These are phyloP conservation scores for Botrytis fabae DNA, from an alignment of 2,329 filamentous ascomycete genomes.

Conservation along the genomic window DNA sequence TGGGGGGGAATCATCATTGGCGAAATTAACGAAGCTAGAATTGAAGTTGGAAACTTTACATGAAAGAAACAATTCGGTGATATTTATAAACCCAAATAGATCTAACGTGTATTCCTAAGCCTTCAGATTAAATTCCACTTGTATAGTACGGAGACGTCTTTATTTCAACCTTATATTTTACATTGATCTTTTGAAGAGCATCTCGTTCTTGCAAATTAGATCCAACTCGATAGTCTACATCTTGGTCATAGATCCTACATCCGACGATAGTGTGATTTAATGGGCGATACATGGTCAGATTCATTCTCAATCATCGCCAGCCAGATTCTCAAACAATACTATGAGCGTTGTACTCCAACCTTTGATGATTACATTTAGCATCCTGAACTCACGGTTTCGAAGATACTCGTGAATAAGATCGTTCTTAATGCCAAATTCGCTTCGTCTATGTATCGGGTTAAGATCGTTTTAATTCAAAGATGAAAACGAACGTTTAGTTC, in stretches of 20 bases:
- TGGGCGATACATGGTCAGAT: background rate
- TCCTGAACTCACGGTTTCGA: background rate
- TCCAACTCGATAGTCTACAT: background rate
- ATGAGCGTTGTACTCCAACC: background rate
- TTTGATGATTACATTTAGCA: background rate
- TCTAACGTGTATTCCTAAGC: background rate
- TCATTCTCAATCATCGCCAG: background rate
- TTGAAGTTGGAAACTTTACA: background rate
- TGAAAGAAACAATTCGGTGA: background rate
- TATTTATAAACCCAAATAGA: background rate
- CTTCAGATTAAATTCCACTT: background rate
- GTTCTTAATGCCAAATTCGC: background rate
- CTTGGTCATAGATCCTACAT: background rate
- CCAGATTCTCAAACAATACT: background rate
- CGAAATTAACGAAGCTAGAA: background rate
- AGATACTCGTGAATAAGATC: background rate
- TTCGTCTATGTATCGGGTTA: background rate
- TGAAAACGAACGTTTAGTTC: no score
- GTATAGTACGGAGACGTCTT: background rate
- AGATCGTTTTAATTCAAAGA: background rate
- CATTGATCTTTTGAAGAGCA: background rate
- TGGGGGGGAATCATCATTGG: background rate
- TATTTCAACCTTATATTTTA: background rate
- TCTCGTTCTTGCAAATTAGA: fast-evolving
- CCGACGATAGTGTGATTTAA: background rate